Evolutionary conservation across 179 eudicot species (phyloP).

Genomic region (Drosera spatulata): DNA sequence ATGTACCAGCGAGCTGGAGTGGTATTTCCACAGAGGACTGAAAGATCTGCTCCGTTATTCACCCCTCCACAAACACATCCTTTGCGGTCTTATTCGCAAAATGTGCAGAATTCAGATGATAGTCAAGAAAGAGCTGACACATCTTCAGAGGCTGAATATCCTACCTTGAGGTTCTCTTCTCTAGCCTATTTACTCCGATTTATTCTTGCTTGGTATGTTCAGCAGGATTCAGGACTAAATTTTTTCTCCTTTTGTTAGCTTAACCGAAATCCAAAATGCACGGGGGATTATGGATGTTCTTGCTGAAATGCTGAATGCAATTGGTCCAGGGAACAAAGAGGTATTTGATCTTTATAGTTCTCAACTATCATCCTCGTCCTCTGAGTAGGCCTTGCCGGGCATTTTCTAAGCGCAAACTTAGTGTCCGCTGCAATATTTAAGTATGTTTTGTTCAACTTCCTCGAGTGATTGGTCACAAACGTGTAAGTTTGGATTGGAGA

Average conservation of each 20-base stretch:
- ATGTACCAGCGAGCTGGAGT: slow-evolving; percentile 80
- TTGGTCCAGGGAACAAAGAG: slow-evolving; percentile 92
- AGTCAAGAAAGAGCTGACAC: slow-evolving; percentile 44
- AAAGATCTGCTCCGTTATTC: slow-evolving; percentile 75
- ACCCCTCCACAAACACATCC: slow-evolving; percentile 97
- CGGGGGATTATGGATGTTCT: slow-evolving; percentile 97
- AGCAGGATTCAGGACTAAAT: background rate
- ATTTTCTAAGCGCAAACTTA: too few relatives aligned
- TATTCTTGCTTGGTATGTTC: background rate
- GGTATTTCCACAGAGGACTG: slow-evolving; percentile 84
- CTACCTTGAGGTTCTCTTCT: slow-evolving; percentile 58
- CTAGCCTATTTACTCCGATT: background rate
- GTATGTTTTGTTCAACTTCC: too few relatives aligned
- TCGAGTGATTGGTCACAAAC: too few relatives aligned
- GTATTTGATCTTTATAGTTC: slow-evolving; percentile 21
- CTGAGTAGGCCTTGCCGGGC: too few relatives aligned
- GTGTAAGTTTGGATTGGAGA: too few relatives aligned
- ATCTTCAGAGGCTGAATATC: slow-evolving; percentile 75
- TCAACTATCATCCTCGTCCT: background rate
- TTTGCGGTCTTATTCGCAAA: slow-evolving; percentile 56
- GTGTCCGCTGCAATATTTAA: too few relatives aligned
- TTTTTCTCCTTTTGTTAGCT: slow-evolving; percentile 26
- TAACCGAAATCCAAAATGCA: slow-evolving; percentile 93
- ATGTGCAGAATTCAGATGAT: slow-evolving; percentile 45
- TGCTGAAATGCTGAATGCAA: slow-evolving; percentile 86